Base-by-base conservation (phyloP, 73 alveolate species). In the Breviolum minutum region DNA sequence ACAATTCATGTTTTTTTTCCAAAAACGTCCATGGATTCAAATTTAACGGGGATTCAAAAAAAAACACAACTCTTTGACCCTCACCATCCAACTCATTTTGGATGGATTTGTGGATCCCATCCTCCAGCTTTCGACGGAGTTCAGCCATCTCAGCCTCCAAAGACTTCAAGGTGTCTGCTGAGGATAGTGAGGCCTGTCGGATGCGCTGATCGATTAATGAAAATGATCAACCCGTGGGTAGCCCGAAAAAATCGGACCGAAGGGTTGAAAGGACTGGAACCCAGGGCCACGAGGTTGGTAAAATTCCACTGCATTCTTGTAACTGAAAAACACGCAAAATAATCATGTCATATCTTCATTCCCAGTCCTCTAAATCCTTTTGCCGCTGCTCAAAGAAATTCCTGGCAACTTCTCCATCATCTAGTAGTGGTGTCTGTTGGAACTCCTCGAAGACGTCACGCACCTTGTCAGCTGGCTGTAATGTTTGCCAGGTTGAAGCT, bases 381-480 rank as follows among this genome's bases (percentile, higher is more conserved):
- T 84, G 73, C 60, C 76, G 73, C 93, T 84, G 76, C 30, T 84
- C 61, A 22, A 84, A 84, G 93, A 84, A 84, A 27, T 60, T 17
- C 9, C 76, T 48, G 74, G 93, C 93, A 14, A 61, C 62, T 61
- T 84, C 93, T 10, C 77, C 93, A 61, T 84, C 93, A 24, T 84
- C 93, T 27, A 84, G 24, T 48, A 84, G 24, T 9, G 48, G 93
- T 22, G 66, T 54, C 22, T 84, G 93, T 22, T 84, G 76, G 76
- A 61, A 54, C 93, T 84, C 93, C 76, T 84, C 93, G n/a, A 84
- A 84, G 76, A 84, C 93, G 60, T 84, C 74, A 7, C 93, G 93
- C 20, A 84, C 93, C 93, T 84, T 10, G 16, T 6, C 66, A 8
- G 87, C 26, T 27, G 66, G 61, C 24, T 13, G 17, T 19, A 26